phyloP scores from a whole-genome alignment of 306 rosid genomes.

The Lagenaria siceraria region DNA sequence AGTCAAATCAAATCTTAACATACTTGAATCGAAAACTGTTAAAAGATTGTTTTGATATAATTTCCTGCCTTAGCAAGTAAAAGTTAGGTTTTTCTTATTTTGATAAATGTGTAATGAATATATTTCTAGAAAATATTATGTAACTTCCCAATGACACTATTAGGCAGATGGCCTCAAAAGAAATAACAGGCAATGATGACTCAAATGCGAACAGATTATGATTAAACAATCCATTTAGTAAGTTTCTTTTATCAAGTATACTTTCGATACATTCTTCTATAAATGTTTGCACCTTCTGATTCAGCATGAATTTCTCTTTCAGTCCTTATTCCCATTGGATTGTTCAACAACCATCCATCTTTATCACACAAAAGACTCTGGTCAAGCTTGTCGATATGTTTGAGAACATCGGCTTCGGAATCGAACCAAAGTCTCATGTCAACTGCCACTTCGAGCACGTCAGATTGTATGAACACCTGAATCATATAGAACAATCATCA shows the following conservation, averaged over 20 bases:
- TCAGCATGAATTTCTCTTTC: conserved; percentile 96
- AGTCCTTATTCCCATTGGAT: conserved; percentile 75
- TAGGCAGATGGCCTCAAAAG: not conserved
- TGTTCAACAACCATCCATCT: conserved; percentile 76
- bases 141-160: not conserved
- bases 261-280: conserved; percentile 63
- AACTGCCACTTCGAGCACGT: conserved; percentile 55
- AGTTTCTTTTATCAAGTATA: conserved; percentile 3
- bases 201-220: not conserved
- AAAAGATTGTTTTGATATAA: no score
- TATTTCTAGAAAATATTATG: not conserved
- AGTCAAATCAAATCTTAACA: no score
- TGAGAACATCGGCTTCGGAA: conserved; percentile 25
- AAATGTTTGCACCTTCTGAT: conserved; percentile 56
- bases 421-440: conserved; percentile 76
- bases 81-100: no score
- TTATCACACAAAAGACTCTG: conserved; percentile 28
- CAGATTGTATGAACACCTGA: conserved; percentile 66
- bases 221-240: not conserved
- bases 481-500: not conserved
- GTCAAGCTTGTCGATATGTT: conserved; percentile 33
- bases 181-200: not conserved
- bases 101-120: not conserved
- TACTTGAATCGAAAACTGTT: no score
- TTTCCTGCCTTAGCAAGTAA: no score